These are phyloP conservation scores for Vigna hirtella DNA, from an alignment of 306 rosid species.

Conservation along the genomic window DNA sequence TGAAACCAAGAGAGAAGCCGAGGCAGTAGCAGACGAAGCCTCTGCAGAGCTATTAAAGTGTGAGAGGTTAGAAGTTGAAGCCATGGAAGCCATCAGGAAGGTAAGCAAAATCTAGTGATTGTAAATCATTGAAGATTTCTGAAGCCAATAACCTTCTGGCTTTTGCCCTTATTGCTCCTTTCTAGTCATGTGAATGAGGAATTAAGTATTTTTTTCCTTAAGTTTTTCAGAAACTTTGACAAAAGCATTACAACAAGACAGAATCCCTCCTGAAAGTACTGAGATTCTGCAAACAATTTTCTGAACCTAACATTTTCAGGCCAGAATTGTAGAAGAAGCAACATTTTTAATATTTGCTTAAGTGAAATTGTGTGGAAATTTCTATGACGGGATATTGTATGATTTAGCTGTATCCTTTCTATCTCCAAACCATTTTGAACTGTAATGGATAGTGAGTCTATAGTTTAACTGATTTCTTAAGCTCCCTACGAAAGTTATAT, in stretches of 20 bases:
- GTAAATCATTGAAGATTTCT: constrained; percentile 16
- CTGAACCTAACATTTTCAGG: constrained; percentile 20
- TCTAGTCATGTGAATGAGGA: constrained; percentile 15
- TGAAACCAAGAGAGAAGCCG: constrained; percentile 61
- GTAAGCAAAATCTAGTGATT: constrained; percentile 49
- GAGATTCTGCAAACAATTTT: constrained; percentile 23
- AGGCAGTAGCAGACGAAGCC: constrained; percentile 54
- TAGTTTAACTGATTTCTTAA: constrained; percentile 18
- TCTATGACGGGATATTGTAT: constrained; percentile 8
- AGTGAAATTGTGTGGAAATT: constrained; percentile 11
- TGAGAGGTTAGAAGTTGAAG: constrained; percentile 64
- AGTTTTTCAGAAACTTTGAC: constrained; percentile 23
- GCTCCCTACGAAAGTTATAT: constrained; percentile 19
- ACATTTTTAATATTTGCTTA: neutral
- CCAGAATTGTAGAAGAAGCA: constrained; percentile 1
- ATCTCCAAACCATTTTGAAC: constrained; percentile 9
- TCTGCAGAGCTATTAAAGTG: constrained; percentile 49
- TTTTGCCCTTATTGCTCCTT: constrained; percentile 29
- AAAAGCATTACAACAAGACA: constrained; percentile 21
- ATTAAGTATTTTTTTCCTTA: constrained; percentile 5
- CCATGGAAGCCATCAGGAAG: constrained; percentile 66
- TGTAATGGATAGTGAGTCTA: constrained; percentile 20
- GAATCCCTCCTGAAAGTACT: constrained; percentile 16
- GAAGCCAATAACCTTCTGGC: neutral
- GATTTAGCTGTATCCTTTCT: neutral